Conservation (phyloP, 495 filamentous ascomycete genomes). For the Corynascus novoguineensis region DNA sequence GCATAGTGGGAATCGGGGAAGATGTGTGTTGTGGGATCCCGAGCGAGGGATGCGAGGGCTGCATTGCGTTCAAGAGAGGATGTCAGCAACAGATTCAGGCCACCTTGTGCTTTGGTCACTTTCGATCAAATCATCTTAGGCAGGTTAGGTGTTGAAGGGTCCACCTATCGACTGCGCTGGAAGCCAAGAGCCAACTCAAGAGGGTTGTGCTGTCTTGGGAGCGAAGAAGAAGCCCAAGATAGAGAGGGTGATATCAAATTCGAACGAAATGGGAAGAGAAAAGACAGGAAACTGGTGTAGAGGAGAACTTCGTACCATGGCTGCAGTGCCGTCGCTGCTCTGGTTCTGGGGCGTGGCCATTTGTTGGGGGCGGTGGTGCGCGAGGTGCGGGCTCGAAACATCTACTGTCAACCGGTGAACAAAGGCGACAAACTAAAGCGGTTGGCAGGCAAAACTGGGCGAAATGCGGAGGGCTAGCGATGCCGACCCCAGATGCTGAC, state of each 20-base stretch:
- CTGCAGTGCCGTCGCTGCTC: constrained; percentile 26
- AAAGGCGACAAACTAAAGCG: constrained; percentile 2
- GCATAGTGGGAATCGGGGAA: constrained; percentile 57
- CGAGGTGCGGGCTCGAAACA: background rate
- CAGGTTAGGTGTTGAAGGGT: too few species aligned
- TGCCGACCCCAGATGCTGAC: background rate
- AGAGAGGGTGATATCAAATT: too few species aligned
- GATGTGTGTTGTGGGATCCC: constrained; percentile 27
- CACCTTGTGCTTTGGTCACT: background rate
- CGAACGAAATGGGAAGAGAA: too few species aligned
- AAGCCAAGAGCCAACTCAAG: background rate
- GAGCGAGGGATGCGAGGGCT: constrained; percentile 30
- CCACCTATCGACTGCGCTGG: background rate
- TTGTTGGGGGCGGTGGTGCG: constrained; percentile 9
- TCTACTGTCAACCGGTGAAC: constrained; percentile 8
- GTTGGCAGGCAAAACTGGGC: constrained; percentile 14
- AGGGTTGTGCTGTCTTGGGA: background rate
- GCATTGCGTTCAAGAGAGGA: constrained; percentile 13
- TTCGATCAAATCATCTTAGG: too few species aligned
- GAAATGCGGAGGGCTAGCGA: constrained; percentile 4
- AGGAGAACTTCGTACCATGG: constrained; percentile 21
- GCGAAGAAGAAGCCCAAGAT: too few species aligned
- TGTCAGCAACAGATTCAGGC: constrained; percentile 8
- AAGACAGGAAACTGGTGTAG: background rate
- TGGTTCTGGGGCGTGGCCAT: constrained; percentile 26